Evolutionary conservation across 164 flowering plant genomes (phyloP).

Genomic region (Sextonia rubra): DNA sequence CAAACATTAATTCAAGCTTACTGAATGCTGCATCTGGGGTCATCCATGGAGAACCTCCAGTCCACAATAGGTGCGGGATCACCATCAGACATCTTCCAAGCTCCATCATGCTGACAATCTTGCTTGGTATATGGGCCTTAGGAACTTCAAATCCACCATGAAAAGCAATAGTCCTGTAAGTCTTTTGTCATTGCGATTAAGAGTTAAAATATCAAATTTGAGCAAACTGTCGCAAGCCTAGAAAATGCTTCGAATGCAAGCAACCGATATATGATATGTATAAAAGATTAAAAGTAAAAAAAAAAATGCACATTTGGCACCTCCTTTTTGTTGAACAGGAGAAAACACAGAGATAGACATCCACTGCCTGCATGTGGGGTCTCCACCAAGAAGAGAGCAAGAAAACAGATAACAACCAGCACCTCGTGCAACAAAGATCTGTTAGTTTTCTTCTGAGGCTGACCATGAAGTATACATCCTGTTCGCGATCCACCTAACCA

Average conservation of each 20-base stretch:
- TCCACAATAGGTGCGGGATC: conserved; percentile 23
- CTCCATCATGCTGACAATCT: conserved; percentile 24
- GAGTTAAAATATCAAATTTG: conserved; percentile 14
- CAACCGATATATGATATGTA: conserved; percentile 20
- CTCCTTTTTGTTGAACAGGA: conserved; percentile 46
- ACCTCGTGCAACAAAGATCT: conserved; percentile 27
- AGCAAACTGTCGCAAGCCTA: not conserved
- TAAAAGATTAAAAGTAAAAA: not conserved
- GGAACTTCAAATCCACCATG: conserved; percentile 27
- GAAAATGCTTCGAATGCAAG: conserved; percentile 32
- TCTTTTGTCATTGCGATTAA: conserved; percentile 11
- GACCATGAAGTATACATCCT: conserved; percentile 29
- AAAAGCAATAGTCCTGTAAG: conserved; percentile 11
- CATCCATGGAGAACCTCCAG: not conserved
- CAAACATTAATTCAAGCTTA: not conserved
- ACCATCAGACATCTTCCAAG: conserved; percentile 22
- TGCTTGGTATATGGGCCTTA: conserved; percentile 23
- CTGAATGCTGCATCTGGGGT: not conserved
- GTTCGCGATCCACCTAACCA: conserved; percentile 33
- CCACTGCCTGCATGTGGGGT: conserved; percentile 57
- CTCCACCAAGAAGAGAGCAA: conserved; percentile 27
- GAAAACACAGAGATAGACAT: conserved; percentile 43
- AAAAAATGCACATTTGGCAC: conserved; percentile 14
- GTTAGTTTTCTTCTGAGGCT: conserved; percentile 26
- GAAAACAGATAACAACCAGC: conserved; percentile 22